Base-by-base conservation (phyloP, 2,329 filamentous ascomycete species). In the Bipolaris victoriae region DNA sequence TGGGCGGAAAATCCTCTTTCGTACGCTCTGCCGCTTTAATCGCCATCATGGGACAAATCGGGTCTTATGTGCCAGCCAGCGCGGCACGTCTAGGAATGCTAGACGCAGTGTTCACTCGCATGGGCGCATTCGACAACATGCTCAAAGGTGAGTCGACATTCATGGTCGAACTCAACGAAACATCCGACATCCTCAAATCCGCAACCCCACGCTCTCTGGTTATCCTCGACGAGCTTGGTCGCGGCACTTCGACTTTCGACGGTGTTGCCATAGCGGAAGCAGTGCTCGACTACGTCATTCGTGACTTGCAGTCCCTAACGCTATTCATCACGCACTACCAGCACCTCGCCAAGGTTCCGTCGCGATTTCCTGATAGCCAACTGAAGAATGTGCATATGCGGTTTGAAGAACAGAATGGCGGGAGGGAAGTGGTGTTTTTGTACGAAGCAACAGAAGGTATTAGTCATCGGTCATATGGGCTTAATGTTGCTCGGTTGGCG, bases 241-340 rank as follows among this genome's bases (percentile, higher is more conserved):
- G 95, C 52, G 95, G 95, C 49, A 99, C 95, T 0, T 92, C 88
- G 65, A 99, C 95, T 9, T 92, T 98, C 74, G 95, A 99, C 75
- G 95, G 95, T 52, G 92, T 96, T 5, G 95, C 95, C 55, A 98
- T 99, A 68, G 95, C 95, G 1, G 90, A 96, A 68, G 90, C 92
- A 22, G 95, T 99, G 5, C 82, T 99, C 5, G 87, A 94, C 57
- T 88, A 96, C 70, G 86, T 98, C 60, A 89, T 96, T 24, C 83
- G 87, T 22, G 85, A 92, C 15, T 84, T 88, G 0, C 83, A 84
- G 51, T 91, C 91, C 60, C 82, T 97, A 45, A 96, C 92, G 5
- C 82, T 99, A 40, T 99, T 99, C 81, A 97, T 99, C 75, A 99
- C 95, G 3, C 95, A 99, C 78, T 99, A 99, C 76, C 95, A 99